Base-by-base conservation (phyloP, 176 grass and related monocot genomes). In the Avena eriantha region DNA sequence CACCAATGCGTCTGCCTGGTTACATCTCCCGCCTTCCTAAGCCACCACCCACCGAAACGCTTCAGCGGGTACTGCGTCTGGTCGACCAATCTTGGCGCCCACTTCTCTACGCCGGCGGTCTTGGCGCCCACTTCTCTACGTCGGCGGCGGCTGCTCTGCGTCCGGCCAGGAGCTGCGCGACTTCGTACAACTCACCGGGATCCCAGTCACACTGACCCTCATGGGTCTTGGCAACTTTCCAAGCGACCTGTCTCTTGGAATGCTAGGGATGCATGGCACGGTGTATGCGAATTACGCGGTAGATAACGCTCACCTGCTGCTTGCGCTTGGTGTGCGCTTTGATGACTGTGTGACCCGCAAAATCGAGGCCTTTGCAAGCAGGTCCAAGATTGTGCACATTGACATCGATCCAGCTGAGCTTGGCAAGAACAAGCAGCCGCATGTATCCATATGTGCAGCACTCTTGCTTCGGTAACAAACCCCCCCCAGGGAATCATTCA, bases 321-420 rank as follows among this genome's bases (percentile, higher is more conserved):
- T 99, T 45, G 97, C 97, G 16, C 93, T 99, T 88, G 97, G 97
- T 8, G 97, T 99, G 16, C 89, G 97, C 23, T 99, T 99, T 23
- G 97, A 99, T 83, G 97, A 96, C 35, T 88, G 92, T 5, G 97
- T 99, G 60, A 99, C 97, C 2, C 94, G 97, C 24, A 99, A 96
- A 74, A 88, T 99, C 0, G 97, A 99, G 80, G 90, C 97, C 78
- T 99, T 99, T 84, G 97, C 97, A 33, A 99, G 94, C 82, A 92
- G 94, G 72, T 69, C 97, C 4, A 99, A 99, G 86, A 99, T 99
- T 68, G 94, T 99, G 79, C 97, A 99, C 90, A 92, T 99, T 64
- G 97, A 99, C 81, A 99, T 99, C 4, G 97, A 99, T 46, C 97
- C 97, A 15, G 97, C 97, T 51, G 97, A 99, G 90, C 96, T 99